Evolutionary conservation across 352 stramenopile species (phyloP), one percentile per base, ranked within the genome.

Genomic region (Globisporangium sylvaticum): DNA sequence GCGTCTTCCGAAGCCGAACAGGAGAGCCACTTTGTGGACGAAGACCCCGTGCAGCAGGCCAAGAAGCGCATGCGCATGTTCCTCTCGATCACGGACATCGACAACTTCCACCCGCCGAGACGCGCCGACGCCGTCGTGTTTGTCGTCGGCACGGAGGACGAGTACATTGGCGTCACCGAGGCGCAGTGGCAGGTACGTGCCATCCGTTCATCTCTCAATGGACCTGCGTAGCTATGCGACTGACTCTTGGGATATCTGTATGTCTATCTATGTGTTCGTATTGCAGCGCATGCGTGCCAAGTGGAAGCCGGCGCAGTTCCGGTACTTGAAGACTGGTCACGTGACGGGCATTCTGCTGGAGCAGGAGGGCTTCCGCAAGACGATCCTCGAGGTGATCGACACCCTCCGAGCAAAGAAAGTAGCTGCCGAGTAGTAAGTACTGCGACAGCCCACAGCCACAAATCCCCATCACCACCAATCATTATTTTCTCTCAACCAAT

Each of bases 21-120:
- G 42, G 42, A 50, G 18, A 50, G 6, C 42, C 18, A 50, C 42
- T 77, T 79, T 50, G 42, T 73, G 22, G 72, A 80, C 62, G 64
- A 81, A 62, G 82, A 90, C 60, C 76, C 76, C 9, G 80, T 90
- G 10, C 66, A 87, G 42, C 78, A 93, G 58, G 80, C 80, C 44
- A 94, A 94, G 73, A 90, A 90, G 46, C 81, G 82, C 24, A 84
- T 94, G 75, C 77, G 82, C n/a, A 59, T 81, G 22, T 92, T 94
- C 60, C 74, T 94, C 24, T 91, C 86, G 25, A 88, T 94, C 67
- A 92, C 86, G 4, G 81, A 94, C 58, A 92, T 94, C 58, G 83
- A 92, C 66, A 94, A 94, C 63, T 94, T 94, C 58, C 55, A 81
- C 29, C 68, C 82, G 62, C 86, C 86, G 9, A 73, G 75, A 34